phyloP scores from a whole-genome alignment of 108 stramenopile genomes.

The Aurantiochytrium sp. region DNA sequence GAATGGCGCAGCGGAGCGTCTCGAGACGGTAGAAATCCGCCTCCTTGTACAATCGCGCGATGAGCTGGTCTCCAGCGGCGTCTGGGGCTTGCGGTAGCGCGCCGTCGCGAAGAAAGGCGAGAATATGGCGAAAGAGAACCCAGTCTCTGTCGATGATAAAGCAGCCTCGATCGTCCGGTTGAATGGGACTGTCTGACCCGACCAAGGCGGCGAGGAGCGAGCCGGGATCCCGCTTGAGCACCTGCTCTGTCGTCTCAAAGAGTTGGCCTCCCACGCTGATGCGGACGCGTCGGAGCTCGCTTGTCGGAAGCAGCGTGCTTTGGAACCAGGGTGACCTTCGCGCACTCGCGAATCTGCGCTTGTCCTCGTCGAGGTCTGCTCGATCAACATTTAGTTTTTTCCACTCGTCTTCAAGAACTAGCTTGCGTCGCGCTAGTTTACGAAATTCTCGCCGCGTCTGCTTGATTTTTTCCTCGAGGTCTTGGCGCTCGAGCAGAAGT shows the following conservation, averaged over 20 bases:
- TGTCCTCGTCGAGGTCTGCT: neutral
- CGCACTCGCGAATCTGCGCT: neutral
- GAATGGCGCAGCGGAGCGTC: constrained; percentile 12
- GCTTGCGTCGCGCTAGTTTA: neutral
- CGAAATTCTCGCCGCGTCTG: neutral
- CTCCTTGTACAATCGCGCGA: neutral
- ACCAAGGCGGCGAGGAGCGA: constrained; percentile 14
- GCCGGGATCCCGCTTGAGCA: constrained; percentile 5
- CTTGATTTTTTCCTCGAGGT: neutral
- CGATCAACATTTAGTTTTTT: neutral
- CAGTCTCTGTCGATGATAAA: neutral
- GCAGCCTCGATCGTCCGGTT: neutral
- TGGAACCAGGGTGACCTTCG: constrained; percentile 4
- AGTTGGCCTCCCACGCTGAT: constrained; percentile 27
- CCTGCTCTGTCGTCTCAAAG: constrained; percentile 2
- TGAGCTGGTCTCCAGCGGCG: neutral
- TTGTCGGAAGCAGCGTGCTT: neutral
- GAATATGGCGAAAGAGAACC: neutral
- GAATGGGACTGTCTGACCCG: constrained; percentile 3
- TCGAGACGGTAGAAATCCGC: neutral
- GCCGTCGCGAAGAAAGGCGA: neutral
- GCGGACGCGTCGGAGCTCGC: constrained; percentile 1
- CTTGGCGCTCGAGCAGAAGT: neutral
- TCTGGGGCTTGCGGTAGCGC: neutral
- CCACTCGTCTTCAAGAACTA: constrained; percentile 11